Percentiles rank a stretch among this genome's conserved stretches.
Evolutionary conservation across 306 rosid genomes (phyloP).

Genomic region (Glycyrrhiza uralensis): DNA sequence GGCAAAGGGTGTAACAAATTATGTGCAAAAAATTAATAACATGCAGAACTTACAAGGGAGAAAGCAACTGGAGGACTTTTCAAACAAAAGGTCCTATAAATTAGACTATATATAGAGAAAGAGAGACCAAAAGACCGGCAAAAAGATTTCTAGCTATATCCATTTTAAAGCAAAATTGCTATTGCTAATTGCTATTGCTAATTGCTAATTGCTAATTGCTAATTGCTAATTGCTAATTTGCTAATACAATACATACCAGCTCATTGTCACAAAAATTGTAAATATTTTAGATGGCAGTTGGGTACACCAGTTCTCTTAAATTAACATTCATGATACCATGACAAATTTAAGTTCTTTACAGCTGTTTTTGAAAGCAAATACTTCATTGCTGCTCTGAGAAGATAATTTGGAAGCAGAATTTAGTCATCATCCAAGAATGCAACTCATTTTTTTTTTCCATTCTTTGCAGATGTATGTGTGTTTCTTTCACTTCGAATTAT

Average conservation of each 20-base stretch:
- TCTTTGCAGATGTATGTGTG: not conserved
- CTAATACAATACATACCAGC: not conserved
- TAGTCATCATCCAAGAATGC: conserved; percentile 11
- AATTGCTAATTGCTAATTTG: too few species aligned
- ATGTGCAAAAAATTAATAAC: not conserved
- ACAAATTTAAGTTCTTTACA: not conserved
- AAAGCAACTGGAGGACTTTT: not conserved
- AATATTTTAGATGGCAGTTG: not conserved
- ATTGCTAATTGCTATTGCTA: too few species aligned
- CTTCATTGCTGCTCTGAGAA: not conserved
- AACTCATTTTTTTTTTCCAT: not conserved
- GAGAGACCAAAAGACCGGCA: not conserved
- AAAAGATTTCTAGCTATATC: not conserved
- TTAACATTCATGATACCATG: not conserved
- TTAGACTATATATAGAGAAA: not conserved
- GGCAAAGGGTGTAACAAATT: not conserved
- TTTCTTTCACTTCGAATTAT: not conserved
- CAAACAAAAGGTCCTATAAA: not conserved
- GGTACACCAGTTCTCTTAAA: not conserved
- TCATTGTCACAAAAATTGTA: not conserved
- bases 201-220: too few species aligned
- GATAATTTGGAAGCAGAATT: not conserved
- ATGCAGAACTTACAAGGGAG: conserved; percentile 3
- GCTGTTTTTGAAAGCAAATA: not conserved
- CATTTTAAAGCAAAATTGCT: not conserved